phyloP scores from a whole-genome alignment of 371 early-diverging fungal genomes.

The Lichtheimia corymbifera region DNA sequence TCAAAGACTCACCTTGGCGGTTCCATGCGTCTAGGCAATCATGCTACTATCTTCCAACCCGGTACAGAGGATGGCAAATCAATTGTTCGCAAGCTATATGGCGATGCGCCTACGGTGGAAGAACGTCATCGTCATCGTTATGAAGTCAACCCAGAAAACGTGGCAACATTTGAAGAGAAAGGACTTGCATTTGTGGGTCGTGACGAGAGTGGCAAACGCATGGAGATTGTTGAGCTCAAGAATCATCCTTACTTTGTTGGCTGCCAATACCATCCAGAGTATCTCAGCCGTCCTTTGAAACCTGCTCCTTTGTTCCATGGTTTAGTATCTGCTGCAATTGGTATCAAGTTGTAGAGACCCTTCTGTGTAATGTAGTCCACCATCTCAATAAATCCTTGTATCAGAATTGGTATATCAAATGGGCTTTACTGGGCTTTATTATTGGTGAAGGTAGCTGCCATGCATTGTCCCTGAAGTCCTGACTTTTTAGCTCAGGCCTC shows the following conservation, averaged over 20 bases:
- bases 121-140: conserved; percentile 99
- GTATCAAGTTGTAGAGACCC: too few species aligned
- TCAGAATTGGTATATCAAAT: too few species aligned
- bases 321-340: conserved; percentile 81
- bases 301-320: conserved; percentile 95
- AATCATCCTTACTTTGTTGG: conserved; percentile 97
- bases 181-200: conserved; percentile 93
- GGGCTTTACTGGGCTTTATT: too few species aligned
- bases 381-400: too few species aligned
- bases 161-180: conserved; percentile 77
- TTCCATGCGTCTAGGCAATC: conserved; percentile 94
- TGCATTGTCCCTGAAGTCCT: too few species aligned
- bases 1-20: conserved; percentile 94
- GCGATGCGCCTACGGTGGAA: conserved; percentile 58
- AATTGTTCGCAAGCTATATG: conserved; percentile 72
- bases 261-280: conserved; percentile 99
- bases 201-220: conserved; percentile 92
- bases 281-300: conserved; percentile 89
- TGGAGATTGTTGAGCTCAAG: conserved; percentile 94
- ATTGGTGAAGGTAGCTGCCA: too few species aligned
- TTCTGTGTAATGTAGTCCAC: too few species aligned
- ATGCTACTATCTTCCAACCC: conserved; percentile 82
- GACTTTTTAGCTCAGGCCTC: too few species aligned
- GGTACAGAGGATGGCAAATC: conserved; percentile 49
- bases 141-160: conserved; percentile 93